Percentiles rank a stretch among this genome's conserved stretches.
These are phyloP conservation scores for Mortierella sp. DNA, from an alignment of 371 early-diverging fungal species.

Conservation along the genomic window DNA sequence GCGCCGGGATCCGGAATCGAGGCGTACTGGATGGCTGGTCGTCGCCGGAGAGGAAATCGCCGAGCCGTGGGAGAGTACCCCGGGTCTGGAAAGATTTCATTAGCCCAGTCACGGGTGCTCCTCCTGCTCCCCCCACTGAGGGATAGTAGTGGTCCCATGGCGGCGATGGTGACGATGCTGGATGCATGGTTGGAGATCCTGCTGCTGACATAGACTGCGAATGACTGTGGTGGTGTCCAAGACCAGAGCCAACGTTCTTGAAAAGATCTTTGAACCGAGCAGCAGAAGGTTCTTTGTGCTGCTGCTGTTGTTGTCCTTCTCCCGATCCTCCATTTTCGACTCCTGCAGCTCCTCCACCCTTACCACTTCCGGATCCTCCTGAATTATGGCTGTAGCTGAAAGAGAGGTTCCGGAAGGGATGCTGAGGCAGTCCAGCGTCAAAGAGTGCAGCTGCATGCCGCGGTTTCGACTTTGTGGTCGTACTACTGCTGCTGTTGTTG, in stretches of 20 bases:
- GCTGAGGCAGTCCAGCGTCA: constrained; percentile 33
- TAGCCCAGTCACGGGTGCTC: neutral
- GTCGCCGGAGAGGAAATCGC: constrained; percentile 52
- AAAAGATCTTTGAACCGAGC: constrained; percentile 38
- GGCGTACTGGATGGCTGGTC: constrained; percentile 35
- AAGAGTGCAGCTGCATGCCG: neutral
- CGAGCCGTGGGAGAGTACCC: constrained; percentile 24
- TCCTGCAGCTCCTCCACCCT: constrained; percentile 4
- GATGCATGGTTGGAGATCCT: constrained; percentile 1
- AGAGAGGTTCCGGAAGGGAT: constrained; percentile 18
- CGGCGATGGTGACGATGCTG: constrained; percentile 7
- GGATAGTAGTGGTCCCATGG: neutral
- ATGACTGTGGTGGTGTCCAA: constrained; percentile 18
- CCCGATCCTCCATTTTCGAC: constrained; percentile 18
- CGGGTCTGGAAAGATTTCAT: constrained; percentile 22
- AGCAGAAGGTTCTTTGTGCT: constrained; percentile 32
- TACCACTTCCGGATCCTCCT: neutral
- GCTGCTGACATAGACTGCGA: neutral
- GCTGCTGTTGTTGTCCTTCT: constrained; percentile 8
- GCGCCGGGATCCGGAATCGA: constrained; percentile 26
- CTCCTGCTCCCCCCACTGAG: neutral
- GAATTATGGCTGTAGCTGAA: neutral
- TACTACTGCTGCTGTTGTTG: neutral
- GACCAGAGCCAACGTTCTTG: constrained; percentile 28
- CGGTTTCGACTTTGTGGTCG: neutral